Percentiles rank a stretch among this genome's conserved stretches.
Evolutionary conservation across 371 early-diverging fungal species (phyloP).

Genomic region (Syncephalastrum monosporum): DNA sequence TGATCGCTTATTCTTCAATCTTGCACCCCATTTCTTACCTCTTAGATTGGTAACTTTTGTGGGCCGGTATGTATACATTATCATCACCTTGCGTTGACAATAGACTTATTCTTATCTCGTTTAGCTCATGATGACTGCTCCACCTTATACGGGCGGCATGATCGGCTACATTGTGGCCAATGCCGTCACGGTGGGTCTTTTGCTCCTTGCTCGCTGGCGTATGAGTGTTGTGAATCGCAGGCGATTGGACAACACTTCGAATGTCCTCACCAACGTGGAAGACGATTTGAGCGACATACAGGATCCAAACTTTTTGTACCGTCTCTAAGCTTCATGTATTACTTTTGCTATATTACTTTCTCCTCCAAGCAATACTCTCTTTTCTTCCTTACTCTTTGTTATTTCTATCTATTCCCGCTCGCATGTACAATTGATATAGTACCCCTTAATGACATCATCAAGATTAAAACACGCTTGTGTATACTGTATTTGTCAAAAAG

Average conservation of each 20-base stretch:
- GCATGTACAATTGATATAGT: too few species aligned
- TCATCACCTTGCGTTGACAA: too few species aligned
- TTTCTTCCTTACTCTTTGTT: too few species aligned
- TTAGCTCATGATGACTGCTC: constrained; percentile 1
- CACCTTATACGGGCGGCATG: constrained; percentile 17
- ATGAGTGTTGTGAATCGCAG: constrained; percentile 24
- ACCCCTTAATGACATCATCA: too few species aligned
- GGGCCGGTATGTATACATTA: constrained; percentile 16
- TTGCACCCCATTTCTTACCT: neutral
- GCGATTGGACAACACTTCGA: constrained; percentile 12
- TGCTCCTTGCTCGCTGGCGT: constrained; percentile 21
- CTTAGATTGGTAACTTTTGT: constrained; percentile 16
- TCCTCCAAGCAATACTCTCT: neutral
- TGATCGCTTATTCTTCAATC: neutral
- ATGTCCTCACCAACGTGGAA: constrained; percentile 18
- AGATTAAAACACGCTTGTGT: too few species aligned
- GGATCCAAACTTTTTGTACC: constrained; percentile 32
- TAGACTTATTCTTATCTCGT: too few species aligned
- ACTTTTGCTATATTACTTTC: neutral
- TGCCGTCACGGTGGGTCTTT: constrained; percentile 7
- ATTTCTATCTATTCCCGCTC: too few species aligned
- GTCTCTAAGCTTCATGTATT: constrained; percentile 13
- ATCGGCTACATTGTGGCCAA: constrained; percentile 17
- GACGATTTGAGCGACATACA: constrained; percentile 31
- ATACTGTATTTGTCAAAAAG: too few species aligned